Evolutionary conservation across 768 basidiomycete species (phyloP).

Genomic region (Cystobasidium onofrii): DNA sequence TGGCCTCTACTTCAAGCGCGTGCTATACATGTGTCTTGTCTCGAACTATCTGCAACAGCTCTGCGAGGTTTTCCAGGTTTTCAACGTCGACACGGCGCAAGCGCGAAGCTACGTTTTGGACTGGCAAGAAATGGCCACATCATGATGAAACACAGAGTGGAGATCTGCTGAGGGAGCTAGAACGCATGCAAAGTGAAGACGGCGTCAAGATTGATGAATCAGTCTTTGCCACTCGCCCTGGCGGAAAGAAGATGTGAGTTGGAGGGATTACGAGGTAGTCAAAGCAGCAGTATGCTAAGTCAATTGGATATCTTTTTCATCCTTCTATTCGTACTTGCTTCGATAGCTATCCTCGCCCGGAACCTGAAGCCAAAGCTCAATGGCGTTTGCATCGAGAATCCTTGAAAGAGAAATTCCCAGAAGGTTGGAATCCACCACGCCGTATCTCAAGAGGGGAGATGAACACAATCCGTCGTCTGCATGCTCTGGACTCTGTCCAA

Average conservation of each 20-base stretch:
- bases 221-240: neutral
- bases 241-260: neutral
- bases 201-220: neutral
- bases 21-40: constrained; percentile 15
- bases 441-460: constrained; percentile 76
- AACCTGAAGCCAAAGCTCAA: neutral
- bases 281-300: no score
- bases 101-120: neutral
- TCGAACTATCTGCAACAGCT: neutral
- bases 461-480: constrained; percentile 64
- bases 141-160: neutral
- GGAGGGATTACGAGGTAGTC: no score
- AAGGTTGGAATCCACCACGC: constrained; percentile 63
- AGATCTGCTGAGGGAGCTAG: neutral
- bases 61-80: constrained; percentile 10
- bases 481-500: constrained; percentile 56
- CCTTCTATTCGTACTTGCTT: no score
- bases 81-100: neutral
- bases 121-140: neutral
- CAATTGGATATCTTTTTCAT: no score
- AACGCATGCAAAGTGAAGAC: neutral
- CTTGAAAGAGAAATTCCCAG: constrained; percentile 34
- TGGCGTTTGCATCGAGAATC: constrained; percentile 26
- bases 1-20: constrained; percentile 15
- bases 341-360: neutral